Evolutionary conservation across 192 early-diverging fungal species (phyloP).

Genomic region (Glomus cerebriforme): DNA sequence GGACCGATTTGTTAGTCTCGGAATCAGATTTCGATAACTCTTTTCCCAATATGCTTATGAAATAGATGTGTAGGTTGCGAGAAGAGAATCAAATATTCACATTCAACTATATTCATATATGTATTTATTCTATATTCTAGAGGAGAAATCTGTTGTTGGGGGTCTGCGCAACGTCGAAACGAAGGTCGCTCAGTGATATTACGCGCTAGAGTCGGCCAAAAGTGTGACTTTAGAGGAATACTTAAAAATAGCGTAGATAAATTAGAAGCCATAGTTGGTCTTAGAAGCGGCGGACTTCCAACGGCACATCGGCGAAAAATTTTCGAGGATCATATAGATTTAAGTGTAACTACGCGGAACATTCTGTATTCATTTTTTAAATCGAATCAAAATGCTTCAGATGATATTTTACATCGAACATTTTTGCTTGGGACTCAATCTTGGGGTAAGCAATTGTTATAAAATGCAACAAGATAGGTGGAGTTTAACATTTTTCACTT

Average conservation of each 20-base stretch:
- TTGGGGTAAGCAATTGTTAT: slow-evolving; percentile 22
- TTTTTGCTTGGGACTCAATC: slow-evolving; percentile 27
- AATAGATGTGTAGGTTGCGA: slow-evolving; percentile 32
- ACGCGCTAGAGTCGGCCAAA: slow-evolving; percentile 28
- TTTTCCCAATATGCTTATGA: slow-evolving; percentile 34
- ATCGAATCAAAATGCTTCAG: slow-evolving; percentile 23
- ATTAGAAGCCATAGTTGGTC: slow-evolving; percentile 33
- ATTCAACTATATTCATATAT: neutral
- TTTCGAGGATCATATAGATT: slow-evolving; percentile 25
- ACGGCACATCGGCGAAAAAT: slow-evolving; percentile 19
- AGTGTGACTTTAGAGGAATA: slow-evolving; percentile 33
- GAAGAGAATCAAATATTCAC: neutral
- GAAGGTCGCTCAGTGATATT: slow-evolving; percentile 34
- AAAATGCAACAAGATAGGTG: too few relatives aligned
- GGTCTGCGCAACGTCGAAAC: slow-evolving; percentile 29
- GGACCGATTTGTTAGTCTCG: slow-evolving; percentile 24
- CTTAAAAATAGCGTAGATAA: slow-evolving; percentile 33
- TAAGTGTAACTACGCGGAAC: slow-evolving; percentile 16
- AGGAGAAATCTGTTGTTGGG: slow-evolving; percentile 36
- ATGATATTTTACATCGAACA: slow-evolving; percentile 24
- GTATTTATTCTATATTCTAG: slow-evolving; percentile 19
- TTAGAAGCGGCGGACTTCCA: slow-evolving; percentile 30
- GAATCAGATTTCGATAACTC: slow-evolving; percentile 33
- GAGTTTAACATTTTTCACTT: too few relatives aligned
- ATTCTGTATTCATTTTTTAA: slow-evolving; percentile 27